A percentile compares a stretch with the other conserved stretches of the same genome.
phyloP scores from a whole-genome alignment of 352 stramenopile genomes.

The Globisporangium paddicum region DNA sequence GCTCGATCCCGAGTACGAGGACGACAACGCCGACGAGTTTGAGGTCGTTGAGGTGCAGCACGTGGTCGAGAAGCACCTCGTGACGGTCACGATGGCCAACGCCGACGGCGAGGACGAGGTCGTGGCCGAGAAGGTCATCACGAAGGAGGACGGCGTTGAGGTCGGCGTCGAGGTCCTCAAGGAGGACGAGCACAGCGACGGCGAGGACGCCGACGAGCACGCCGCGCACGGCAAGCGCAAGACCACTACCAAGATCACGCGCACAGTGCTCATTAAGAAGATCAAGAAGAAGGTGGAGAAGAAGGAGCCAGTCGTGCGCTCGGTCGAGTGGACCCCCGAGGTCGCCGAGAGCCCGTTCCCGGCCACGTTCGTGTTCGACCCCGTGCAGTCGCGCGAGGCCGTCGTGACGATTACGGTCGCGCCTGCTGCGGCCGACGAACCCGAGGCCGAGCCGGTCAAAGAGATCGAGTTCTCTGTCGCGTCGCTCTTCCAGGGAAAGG shows the following conservation, averaged over 20 bases:
- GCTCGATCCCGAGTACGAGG: slow-evolving; percentile 76
- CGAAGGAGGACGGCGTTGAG: slow-evolving; percentile 33
- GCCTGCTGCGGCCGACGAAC: slow-evolving; percentile 26
- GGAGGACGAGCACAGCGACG: slow-evolving; percentile 25
- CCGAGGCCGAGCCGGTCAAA: slow-evolving; percentile 58
- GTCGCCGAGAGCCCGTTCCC: slow-evolving; percentile 32
- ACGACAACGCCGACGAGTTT: slow-evolving; percentile 28
- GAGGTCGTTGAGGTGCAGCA: slow-evolving; percentile 49
- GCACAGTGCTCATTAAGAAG: slow-evolving; percentile 48
- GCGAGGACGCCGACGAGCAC: slow-evolving; percentile 8
- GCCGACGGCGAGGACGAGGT: slow-evolving; percentile 19
- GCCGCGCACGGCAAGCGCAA: slow-evolving; percentile 30
- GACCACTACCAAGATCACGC: slow-evolving; percentile 56
- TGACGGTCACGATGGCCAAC: slow-evolving; percentile 42
- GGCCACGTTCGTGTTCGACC: slow-evolving; percentile 75
- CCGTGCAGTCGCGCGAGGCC: slow-evolving; percentile 77
- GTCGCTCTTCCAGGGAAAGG: slow-evolving; percentile 58
- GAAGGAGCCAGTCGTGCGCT: slow-evolving; percentile 34
- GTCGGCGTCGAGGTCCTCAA: slow-evolving; percentile 27
- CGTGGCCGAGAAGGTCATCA: slow-evolving; percentile 18
- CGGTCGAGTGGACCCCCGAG: slow-evolving; percentile 25
- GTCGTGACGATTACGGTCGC: slow-evolving; percentile 67
- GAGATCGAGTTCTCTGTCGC: slow-evolving; percentile 77
- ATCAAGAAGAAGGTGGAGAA: slow-evolving; percentile 48
- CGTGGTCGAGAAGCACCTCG: slow-evolving; percentile 49